Conservation (phyloP, 1,284 basidiomycete genomes). For the Cutaneotrichosporon mucoides region DNA sequence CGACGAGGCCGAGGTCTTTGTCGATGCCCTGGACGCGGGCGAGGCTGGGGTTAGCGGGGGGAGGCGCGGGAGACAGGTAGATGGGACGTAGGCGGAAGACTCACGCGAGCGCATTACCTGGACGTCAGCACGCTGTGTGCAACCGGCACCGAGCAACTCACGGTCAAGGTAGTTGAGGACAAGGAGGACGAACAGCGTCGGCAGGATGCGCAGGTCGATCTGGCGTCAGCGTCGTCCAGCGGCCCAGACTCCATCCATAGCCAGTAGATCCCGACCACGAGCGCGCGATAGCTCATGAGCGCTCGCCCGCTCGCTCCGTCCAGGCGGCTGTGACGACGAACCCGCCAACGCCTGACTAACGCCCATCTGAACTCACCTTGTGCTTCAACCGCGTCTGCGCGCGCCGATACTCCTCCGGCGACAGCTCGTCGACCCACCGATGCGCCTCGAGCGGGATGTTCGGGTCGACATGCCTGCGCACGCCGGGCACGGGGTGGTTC, state of each 20-base stretch:
- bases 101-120: not conserved
- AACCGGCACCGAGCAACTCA: conserved; percentile 28
- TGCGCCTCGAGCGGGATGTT: conserved; percentile 2
- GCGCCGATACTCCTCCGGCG: not conserved
- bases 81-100: not conserved
- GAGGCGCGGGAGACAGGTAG: not conserved
- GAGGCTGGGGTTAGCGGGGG: not conserved
- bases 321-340: no score
- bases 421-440: not conserved
- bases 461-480: not conserved
- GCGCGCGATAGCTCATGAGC: not conserved
- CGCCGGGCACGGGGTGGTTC: not conserved
- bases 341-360: not conserved
- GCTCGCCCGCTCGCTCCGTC: no score
- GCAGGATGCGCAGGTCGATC: conserved; percentile 25
- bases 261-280: not conserved
- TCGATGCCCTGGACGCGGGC: conserved; percentile 21
- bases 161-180: conserved; percentile 44
- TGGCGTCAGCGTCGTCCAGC: conserved; percentile 6
- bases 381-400: not conserved
- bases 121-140: not conserved
- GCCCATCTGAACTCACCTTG: not conserved
- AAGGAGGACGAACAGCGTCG: conserved; percentile 31
- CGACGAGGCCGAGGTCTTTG: conserved; percentile 33
- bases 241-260: no score